Percentiles rank a stretch among this genome's conserved stretches.
These are phyloP conservation scores for Colletotrichum liaoningense DNA, from an alignment of 2,329 filamentous ascomycete species.

Conservation along the genomic window DNA sequence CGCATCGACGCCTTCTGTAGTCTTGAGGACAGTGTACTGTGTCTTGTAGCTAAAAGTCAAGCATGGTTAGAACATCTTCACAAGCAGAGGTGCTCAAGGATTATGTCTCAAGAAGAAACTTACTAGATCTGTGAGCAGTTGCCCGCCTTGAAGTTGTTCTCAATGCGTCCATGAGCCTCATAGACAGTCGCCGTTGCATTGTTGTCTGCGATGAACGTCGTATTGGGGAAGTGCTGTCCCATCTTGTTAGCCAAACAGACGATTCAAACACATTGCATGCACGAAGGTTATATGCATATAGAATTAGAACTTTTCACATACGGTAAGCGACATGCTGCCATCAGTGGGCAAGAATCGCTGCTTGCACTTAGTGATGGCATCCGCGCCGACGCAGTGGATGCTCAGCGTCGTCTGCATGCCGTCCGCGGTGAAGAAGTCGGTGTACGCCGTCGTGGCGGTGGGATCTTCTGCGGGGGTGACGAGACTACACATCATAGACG, in stretches of 20 bases:
- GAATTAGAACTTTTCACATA: too few relatives aligned
- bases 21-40: conserved; percentile 28
- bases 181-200: conserved; percentile 27
- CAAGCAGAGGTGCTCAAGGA: too few relatives aligned
- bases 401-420: conserved; percentile 31
- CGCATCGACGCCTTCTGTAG: conserved; percentile 6
- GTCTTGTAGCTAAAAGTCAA: conserved; percentile 29
- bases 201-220: conserved; percentile 17
- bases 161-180: conserved; percentile 21
- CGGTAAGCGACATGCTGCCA: conserved; percentile 28
- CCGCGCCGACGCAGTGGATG: conserved; percentile 29
- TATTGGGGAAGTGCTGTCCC: conserved; percentile 27
- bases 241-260: neutral
- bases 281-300: too few relatives aligned
- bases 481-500: neutral
- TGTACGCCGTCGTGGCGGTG: conserved; percentile 29
- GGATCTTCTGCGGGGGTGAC: conserved; percentile 26
- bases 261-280: accelerated
- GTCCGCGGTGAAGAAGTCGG: conserved; percentile 28
- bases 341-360: conserved; percentile 22
- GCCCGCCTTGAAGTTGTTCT: conserved; percentile 26
- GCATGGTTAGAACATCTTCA: too few relatives aligned
- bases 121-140: conserved; percentile 33
- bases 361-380: conserved; percentile 28
- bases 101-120: too few relatives aligned